Evolutionary conservation across 2,329 filamentous ascomycete genomes (phyloP).

Genomic region (Phaeosphaeriaceae sp.): DNA sequence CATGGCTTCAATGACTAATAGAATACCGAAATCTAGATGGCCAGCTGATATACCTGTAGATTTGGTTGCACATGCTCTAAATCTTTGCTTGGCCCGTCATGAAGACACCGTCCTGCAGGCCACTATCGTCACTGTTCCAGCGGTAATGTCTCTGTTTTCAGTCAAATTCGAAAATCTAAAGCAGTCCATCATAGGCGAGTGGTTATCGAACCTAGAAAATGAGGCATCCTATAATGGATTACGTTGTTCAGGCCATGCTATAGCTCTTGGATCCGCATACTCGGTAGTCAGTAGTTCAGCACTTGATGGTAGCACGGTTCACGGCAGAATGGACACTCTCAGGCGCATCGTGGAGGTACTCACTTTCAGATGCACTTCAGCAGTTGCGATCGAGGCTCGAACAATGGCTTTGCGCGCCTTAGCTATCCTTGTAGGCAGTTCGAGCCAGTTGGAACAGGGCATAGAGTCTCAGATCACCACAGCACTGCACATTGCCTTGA

Average conservation of each 20-base stretch:
- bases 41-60: conserved; percentile 14
- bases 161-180: conserved; percentile 9
- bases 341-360: conserved; percentile 43
- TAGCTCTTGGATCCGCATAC: conserved; percentile 53
- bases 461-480: conserved; percentile 31
- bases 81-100: conserved; percentile 43
- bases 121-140: conserved; percentile 31
- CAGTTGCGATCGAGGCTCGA: conserved; percentile 53
- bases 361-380: conserved; percentile 43
- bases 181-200: conserved; percentile 30
- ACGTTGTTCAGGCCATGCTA: conserved; percentile 51
- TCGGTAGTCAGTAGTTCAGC: conserved; percentile 14
- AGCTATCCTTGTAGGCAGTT: conserved; percentile 38
- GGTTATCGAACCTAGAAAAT: conserved; percentile 40
- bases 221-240: conserved; percentile 50
- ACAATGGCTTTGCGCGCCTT: conserved; percentile 51
- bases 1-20: conserved; percentile 26
- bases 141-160: conserved; percentile 28
- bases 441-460: conserved; percentile 13
- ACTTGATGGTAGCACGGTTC: background rate
- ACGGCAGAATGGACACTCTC: conserved; percentile 14
- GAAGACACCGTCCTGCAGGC: conserved; percentile 43
- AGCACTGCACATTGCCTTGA: conserved; percentile 60
- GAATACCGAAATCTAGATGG: conserved; percentile 5
- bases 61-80: conserved; percentile 32